A percentile compares a stretch with the other conserved stretches of the same genome.
Conservation (phyloP, 139 green algal species). For the Spirogloea muscicola region DNA sequence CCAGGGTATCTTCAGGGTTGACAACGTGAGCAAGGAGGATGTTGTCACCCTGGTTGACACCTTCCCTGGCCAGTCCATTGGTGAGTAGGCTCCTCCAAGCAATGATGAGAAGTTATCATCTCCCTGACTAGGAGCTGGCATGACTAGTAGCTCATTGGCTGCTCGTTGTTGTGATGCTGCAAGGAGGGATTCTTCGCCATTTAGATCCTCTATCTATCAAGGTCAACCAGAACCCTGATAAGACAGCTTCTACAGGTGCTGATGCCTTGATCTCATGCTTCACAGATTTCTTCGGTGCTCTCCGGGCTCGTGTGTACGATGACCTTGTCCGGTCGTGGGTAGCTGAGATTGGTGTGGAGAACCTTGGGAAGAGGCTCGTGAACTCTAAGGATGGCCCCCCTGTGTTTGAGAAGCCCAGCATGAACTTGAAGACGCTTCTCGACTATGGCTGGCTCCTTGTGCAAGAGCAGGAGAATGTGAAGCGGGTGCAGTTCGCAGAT, state of each 20-base stretch:
- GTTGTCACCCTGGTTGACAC: slow-evolving; percentile 75
- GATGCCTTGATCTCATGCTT: not conserved
- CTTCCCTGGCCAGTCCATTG: slow-evolving; percentile 98
- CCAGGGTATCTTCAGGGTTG: slow-evolving; percentile 94
- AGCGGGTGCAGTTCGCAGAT: slow-evolving; percentile 95
- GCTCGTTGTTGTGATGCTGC: no score
- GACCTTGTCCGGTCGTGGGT: slow-evolving; percentile 84
- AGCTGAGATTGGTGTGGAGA: slow-evolving; percentile 72
- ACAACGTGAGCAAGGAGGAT: slow-evolving; percentile 48
- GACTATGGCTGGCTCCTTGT: slow-evolving; percentile 83
- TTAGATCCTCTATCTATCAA: no score
- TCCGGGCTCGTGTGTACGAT: slow-evolving; percentile 91
- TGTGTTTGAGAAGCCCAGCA: slow-evolving; percentile 73
- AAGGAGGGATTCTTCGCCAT: no score
- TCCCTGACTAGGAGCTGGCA: no score
- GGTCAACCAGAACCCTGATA: no score
- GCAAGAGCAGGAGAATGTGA: slow-evolving; percentile 98
- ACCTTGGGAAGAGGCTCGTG: slow-evolving; percentile 82
- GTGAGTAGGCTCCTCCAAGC: no score
- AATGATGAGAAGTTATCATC: no score
- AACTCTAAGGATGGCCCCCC: slow-evolving; percentile 79
- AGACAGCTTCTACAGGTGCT: not conserved
- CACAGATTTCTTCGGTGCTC: slow-evolving; percentile 94
- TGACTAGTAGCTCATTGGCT: no score
- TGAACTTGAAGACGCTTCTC: slow-evolving; percentile 80